phyloP scores from a whole-genome alignment of 2,329 filamentous ascomycete genomes.

The Monosporascus ibericus region DNA sequence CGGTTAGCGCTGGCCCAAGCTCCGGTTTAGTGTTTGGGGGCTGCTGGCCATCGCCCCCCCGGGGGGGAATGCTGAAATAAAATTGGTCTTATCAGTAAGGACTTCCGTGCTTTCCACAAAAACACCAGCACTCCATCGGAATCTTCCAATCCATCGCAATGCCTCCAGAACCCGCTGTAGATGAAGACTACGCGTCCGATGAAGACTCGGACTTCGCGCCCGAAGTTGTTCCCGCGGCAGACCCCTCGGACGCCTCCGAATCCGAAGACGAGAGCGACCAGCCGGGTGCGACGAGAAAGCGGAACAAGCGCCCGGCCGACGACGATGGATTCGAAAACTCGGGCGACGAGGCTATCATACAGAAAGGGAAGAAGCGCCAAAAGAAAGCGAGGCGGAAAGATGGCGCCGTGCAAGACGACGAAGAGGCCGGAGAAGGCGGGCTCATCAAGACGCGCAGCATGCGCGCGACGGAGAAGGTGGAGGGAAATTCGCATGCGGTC shows the following conservation, averaged over 20 bases:
- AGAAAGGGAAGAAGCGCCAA: conserved; percentile 50
- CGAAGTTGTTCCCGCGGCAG: conserved; percentile 42
- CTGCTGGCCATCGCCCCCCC: background rate
- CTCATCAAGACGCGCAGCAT: conserved; percentile 69
- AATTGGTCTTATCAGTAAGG: background rate
- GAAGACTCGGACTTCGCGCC: conserved; percentile 70
- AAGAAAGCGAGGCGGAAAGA: conserved; percentile 41
- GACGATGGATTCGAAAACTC: conserved; percentile 54
- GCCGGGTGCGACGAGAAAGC: conserved; percentile 18
- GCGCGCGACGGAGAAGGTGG: conserved; percentile 59
- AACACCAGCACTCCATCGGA: background rate
- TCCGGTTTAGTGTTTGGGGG: background rate
- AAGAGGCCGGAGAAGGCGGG: conserved; percentile 53
- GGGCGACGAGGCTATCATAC: conserved; percentile 66
- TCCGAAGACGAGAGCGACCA: conserved; percentile 33
- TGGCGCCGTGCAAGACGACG: conserved; percentile 35
- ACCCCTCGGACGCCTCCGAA: conserved; percentile 44
- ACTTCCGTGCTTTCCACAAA: background rate
- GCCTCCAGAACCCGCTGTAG: conserved; percentile 33
- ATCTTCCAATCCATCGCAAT: conserved; percentile 25
- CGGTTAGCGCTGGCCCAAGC: background rate
- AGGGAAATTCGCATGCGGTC: conserved; percentile 45
- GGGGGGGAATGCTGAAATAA: background rate
- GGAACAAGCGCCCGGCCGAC: conserved; percentile 21
- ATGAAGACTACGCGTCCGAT: conserved; percentile 59